Conservation (phyloP, 768 basidiomycete genomes). For the Agaricus sinodeliciosus region DNA sequence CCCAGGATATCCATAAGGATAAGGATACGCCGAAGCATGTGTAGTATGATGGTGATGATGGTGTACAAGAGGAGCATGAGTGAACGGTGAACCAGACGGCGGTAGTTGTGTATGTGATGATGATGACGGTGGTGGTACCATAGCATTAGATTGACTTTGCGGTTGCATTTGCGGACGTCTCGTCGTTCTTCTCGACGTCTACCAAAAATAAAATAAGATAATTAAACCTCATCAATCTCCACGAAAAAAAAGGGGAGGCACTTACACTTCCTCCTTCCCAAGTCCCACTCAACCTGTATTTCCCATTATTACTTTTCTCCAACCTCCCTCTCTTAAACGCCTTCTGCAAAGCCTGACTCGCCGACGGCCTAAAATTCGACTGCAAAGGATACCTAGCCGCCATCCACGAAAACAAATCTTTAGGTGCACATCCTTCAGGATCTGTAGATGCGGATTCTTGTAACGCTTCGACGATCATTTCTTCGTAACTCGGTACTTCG, state of each 20-base stretch:
- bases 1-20: slow-evolving; percentile 27
- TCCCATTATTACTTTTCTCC: slow-evolving; percentile 65
- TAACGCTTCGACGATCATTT: slow-evolving; percentile 85
- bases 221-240: not conserved
- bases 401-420: slow-evolving; percentile 82
- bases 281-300: slow-evolving; percentile 65
- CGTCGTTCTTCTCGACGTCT: slow-evolving; percentile 76
- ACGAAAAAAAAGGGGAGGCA: slow-evolving; percentile 7
- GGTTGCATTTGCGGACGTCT: slow-evolving; percentile 66
- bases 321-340: slow-evolving; percentile 78
- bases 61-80: slow-evolving; percentile 44
- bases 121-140: slow-evolving; percentile 50
- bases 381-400: slow-evolving; percentile 74
- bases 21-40: slow-evolving; percentile 4
- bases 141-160: slow-evolving; percentile 18
- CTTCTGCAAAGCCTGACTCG: slow-evolving; percentile 85
- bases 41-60: slow-evolving; percentile 23
- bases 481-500: slow-evolving; percentile 81
- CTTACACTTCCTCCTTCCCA: slow-evolving; percentile 84
- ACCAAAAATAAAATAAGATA: not conserved
- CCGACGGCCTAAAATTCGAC: slow-evolving; percentile 85
- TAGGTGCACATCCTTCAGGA: slow-evolving; percentile 76
- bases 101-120: slow-evolving; percentile 36
- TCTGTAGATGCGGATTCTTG: slow-evolving; percentile 52
- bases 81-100: slow-evolving; percentile 45